Evolutionary conservation across 306 rosid genomes (phyloP), one percentile per base, ranked within the genome.

Genomic region (Sindora glabra): DNA sequence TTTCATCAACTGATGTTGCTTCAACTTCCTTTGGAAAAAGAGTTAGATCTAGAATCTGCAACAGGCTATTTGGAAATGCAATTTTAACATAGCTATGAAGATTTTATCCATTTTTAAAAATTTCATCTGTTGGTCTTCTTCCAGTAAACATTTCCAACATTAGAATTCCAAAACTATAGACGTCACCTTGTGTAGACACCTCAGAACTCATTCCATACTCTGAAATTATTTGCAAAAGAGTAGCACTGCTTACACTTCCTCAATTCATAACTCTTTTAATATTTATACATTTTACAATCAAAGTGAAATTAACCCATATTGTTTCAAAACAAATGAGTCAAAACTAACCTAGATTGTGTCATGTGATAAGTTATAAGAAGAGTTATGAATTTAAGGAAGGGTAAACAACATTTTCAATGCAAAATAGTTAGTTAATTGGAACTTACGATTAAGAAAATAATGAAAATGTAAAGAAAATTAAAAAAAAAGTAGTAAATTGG

Each of bases 91-190:
- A 65, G 10, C 29, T 39, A 33, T 66, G 55, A 5, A 66, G 16
- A 30, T 30, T n/a, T 66, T 9, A 16, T 8, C 22, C 62, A 6
- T 53, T 55, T 54, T 42, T 14, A 14, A 65, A 65, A 10, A 53
- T 54, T 27, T 51, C 45, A 2, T 52, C 54, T 6, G 46, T 65
- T 9, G 62, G 71, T 12, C 54, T 65, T 59, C 22, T 45, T 59
- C 65, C 68, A 0, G 78, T 14, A 34, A 44, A 59, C 23, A 73
- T 44, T 34, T 52, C 52, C 41, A 56, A 9, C 19, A 67, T 25
- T 18, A 74, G 69, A 7, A 61, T 62, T 22, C 79, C 74, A 10
- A 24, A 74, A 14, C 70, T 53, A 0, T 67, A 74, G 2, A 45
- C 51, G 40, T 74, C 70, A 10, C 74, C 74, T 12, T 30, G 56